A percentile compares a stretch with the other conserved stretches of the same genome.
Evolutionary conservation across 208 protist species (phyloP).

Genomic region (Acanthamoeba royreba): DNA sequence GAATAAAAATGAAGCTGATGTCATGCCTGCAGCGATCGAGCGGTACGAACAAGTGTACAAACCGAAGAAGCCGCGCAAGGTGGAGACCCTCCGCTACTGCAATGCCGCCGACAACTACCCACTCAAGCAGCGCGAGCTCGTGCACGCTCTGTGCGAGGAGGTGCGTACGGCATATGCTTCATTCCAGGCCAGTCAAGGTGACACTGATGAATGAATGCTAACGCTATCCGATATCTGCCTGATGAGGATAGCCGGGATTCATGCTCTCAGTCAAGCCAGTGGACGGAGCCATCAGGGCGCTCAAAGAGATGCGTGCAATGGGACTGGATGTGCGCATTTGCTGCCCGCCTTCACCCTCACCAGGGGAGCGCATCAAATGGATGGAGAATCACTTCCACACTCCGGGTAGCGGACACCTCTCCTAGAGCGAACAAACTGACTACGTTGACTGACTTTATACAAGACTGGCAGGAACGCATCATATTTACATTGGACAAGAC

Average conservation of each 20-base stretch:
- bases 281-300: neutral
- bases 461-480: constrained; percentile 25
- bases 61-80: neutral
- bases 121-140: neutral
- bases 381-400: constrained; percentile 12
- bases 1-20: no score
- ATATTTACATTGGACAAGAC: constrained; percentile 28
- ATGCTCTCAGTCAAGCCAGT: neutral
- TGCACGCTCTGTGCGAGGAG: neutral
- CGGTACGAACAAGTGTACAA: neutral
- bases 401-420: neutral
- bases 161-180: no score
- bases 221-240: no score
- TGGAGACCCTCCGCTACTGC: neutral
- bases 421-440: no score
- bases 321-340: constrained; percentile 1
- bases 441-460: no score
- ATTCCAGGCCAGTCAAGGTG: no score
- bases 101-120: constrained; percentile 28
- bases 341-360: neutral
- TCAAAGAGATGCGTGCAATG: constrained; percentile 35
- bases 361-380: neutral
- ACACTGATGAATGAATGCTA: no score
- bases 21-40: neutral
- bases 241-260: neutral